These are phyloP conservation scores for Luffa acutangula DNA, from an alignment of 306 rosid species.

Conservation along the genomic window DNA sequence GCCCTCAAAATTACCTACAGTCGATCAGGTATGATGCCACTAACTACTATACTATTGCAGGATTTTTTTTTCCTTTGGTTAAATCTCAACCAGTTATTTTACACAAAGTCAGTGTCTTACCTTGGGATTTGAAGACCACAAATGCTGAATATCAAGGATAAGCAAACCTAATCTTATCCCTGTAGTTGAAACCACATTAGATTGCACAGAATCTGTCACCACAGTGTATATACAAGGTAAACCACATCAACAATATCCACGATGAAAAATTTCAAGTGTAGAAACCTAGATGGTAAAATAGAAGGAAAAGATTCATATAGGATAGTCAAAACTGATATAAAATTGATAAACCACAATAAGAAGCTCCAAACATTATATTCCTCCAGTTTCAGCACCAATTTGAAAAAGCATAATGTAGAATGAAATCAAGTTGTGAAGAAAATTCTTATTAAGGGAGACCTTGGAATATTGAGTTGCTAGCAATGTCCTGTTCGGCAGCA, in stretches of 20 bases:
- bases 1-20: background rate
- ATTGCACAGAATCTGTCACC: background rate
- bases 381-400: background rate
- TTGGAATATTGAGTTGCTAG: background rate
- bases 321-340: background rate
- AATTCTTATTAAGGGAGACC: background rate
- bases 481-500: background rate
- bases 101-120: background rate
- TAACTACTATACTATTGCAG: background rate
- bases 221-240: background rate
- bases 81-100: background rate
- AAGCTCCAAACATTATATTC: background rate
- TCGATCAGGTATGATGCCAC: background rate
- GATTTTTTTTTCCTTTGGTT: background rate
- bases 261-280: background rate
- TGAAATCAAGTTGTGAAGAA: background rate
- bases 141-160: background rate
- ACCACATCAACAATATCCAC: background rate
- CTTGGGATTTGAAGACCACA: background rate
- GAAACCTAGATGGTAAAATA: background rate
- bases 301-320: background rate
- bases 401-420: background rate
- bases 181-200: background rate
- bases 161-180: background rate
- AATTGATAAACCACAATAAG: background rate